Evolutionary conservation across 2,329 filamentous ascomycete genomes (phyloP).

Genomic region (Aspergillus tubingensis): DNA sequence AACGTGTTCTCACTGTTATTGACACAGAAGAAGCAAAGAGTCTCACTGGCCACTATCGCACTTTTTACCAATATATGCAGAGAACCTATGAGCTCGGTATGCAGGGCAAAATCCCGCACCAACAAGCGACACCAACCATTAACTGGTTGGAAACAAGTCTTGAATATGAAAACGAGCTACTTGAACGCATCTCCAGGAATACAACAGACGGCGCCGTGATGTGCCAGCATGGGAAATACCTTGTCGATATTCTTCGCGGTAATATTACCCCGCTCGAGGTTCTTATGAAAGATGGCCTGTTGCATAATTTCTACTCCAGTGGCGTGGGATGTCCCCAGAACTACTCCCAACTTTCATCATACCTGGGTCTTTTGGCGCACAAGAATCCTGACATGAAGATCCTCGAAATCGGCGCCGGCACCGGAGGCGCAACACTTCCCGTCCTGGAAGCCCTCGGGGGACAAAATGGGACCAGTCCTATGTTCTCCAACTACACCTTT

Average conservation of each 20-base stretch:
- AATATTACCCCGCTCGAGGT: neutral
- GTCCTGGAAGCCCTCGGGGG: neutral
- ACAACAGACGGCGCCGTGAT: conserved; percentile 9
- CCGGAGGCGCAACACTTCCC: neutral
- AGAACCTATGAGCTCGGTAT: neutral
- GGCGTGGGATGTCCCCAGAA: neutral
- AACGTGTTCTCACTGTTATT: neutral
- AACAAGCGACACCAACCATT: neutral
- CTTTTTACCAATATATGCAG: neutral
- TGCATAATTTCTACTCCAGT: neutral
- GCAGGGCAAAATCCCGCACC: neutral
- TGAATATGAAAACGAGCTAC: neutral
- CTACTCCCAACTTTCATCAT: neutral
- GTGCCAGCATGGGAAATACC: neutral
- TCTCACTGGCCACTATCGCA: neutral
- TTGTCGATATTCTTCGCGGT: neutral
- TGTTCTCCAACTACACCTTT: conserved; percentile 1
- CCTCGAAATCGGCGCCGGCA: conserved; percentile 6
- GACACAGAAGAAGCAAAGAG: neutral
- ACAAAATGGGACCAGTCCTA: neutral
- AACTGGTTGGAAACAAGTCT: neutral
- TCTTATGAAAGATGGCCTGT: neutral
- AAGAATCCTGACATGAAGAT: neutral
- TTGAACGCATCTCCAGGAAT: neutral
- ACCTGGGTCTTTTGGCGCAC: neutral